Evolutionary conservation across 176 grass and related monocot species (phyloP).

Genomic region (Eragrostis curvula): DNA sequence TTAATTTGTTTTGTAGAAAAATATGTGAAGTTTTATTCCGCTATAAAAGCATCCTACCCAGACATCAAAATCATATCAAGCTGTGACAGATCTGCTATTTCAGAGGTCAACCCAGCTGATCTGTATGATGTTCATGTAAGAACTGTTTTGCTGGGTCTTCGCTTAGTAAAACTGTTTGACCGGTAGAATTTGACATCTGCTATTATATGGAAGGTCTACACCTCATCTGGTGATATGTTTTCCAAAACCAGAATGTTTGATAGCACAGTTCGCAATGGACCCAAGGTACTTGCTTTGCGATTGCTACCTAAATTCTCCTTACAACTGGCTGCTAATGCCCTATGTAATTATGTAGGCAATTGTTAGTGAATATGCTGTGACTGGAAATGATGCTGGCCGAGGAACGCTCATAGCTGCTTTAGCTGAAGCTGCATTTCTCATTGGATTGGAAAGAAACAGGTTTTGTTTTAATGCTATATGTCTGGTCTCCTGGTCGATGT

Average conservation of each 20-base stretch:
- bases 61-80: conserved; percentile 83
- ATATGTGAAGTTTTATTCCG: conserved; percentile 74
- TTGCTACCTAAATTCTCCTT: conserved; percentile 17
- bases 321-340: conserved; percentile 15
- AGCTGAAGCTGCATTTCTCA: conserved; percentile 93
- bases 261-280: conserved; percentile 53
- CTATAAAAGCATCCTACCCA: conserved; percentile 80
- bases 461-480: conserved; percentile 31
- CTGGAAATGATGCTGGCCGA: conserved; percentile 91
- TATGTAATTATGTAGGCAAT: conserved; percentile 66
- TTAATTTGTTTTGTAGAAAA: conserved; percentile 63
- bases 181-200: conserved; percentile 29
- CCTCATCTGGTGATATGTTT: conserved; percentile 87
- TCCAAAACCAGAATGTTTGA: conserved; percentile 83
- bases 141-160: conserved; percentile 27
- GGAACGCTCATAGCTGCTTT: conserved; percentile 88
- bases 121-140: conserved; percentile 96
- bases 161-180: conserved; percentile 18
- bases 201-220: conserved; percentile 72
- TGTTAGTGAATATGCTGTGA: conserved; percentile 99
- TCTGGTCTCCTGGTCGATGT: conserved; percentile 19
- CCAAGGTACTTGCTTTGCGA: conserved; percentile 55
- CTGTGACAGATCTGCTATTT: conserved; percentile 75
- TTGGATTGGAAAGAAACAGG: conserved; percentile 94
- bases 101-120: conserved; percentile 73